These are phyloP conservation scores for Tolypocladium inflatum DNA, from an alignment of 2,329 filamentous ascomycete genomes.

Conservation along the genomic window DNA sequence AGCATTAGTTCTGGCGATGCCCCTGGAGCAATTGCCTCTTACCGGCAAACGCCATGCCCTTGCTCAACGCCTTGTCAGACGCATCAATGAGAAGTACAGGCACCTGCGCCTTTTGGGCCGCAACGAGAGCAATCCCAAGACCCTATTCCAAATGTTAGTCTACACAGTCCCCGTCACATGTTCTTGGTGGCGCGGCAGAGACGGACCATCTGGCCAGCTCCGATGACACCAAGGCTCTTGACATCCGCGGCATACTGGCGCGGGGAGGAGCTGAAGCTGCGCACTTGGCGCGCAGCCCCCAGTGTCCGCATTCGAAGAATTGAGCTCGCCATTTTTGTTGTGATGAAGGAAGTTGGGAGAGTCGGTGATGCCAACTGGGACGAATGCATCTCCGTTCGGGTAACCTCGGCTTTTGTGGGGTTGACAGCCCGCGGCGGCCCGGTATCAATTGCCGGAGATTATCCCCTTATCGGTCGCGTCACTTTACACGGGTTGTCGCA, in stretches of 20 bases:
- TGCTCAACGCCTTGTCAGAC: conserved; percentile 76
- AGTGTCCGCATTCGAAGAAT: conserved; percentile 27
- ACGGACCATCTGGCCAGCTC: conserved; percentile 89
- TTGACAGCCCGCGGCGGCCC: background rate
- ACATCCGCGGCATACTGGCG: conserved; percentile 58
- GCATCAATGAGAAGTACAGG: conserved; percentile 81
- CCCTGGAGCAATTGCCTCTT: conserved; percentile 5
- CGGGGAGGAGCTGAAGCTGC: conserved; percentile 62
- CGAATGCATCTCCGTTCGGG: conserved; percentile 17
- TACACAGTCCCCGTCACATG: conserved; percentile 9
- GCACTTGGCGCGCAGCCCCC: conserved; percentile 27
- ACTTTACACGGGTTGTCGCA: background rate
- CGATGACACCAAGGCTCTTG: conserved; percentile 82
- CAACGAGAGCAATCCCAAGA: conserved; percentile 89
- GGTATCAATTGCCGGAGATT: conserved; percentile 7
- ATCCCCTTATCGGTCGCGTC: conserved; percentile 6
- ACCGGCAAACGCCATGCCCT: conserved; percentile 85
- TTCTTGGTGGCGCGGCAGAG: background rate
- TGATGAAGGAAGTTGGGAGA: background rate
- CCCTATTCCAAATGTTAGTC: conserved; percentile 45
- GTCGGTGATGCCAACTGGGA: conserved; percentile 4
- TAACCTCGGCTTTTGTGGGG: conserved; percentile 32
- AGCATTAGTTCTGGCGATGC: conserved; percentile 1
- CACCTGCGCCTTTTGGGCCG: conserved; percentile 72
- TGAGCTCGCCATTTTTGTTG: conserved; percentile 27